Evolutionary conservation across 768 basidiomycete genomes (phyloP).

Genomic region (Termitomyces sp.): DNA sequence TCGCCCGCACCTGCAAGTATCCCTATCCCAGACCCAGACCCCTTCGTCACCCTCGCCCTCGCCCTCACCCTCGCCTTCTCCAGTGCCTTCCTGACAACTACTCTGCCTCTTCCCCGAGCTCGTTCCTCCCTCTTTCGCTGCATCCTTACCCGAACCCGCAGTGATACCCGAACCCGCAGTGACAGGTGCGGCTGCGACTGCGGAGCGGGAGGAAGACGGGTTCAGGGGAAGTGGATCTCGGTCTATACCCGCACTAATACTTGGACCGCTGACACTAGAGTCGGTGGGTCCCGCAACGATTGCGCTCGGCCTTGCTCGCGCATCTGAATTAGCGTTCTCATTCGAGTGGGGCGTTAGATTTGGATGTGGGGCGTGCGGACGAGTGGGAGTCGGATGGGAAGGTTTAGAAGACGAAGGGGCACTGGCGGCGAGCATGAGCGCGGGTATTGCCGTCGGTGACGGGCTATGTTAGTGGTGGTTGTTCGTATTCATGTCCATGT

Average conservation of each 20-base stretch:
- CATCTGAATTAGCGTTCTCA: neutral
- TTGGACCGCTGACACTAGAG: too few species aligned
- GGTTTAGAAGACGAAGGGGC: neutral
- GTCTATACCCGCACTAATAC: too few species aligned
- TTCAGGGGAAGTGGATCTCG: neutral
- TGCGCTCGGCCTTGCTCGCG: too few species aligned
- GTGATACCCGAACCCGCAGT: too few species aligned
- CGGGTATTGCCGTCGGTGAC: neutral
- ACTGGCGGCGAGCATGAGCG: neutral
- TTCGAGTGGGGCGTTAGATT: neutral
- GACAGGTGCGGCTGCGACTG: neutral
- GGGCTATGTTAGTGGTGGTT: too few species aligned
- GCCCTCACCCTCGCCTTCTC: too few species aligned
- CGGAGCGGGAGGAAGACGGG: neutral
- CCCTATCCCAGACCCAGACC: neutral
- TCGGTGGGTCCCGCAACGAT: too few species aligned
- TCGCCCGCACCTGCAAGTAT: neutral
- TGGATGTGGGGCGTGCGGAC: too few species aligned
- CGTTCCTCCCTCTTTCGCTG: neutral
- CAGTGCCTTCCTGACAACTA: slow-evolving; percentile 10
- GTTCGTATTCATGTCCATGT: neutral
- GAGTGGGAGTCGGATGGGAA: neutral
- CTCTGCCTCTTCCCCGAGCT: neutral
- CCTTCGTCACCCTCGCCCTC: neutral
- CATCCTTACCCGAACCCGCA: neutral